These are phyloP conservation scores for Anacardium occidentale DNA, from an alignment of 345 rosid genomes.

Conservation along the genomic window DNA sequence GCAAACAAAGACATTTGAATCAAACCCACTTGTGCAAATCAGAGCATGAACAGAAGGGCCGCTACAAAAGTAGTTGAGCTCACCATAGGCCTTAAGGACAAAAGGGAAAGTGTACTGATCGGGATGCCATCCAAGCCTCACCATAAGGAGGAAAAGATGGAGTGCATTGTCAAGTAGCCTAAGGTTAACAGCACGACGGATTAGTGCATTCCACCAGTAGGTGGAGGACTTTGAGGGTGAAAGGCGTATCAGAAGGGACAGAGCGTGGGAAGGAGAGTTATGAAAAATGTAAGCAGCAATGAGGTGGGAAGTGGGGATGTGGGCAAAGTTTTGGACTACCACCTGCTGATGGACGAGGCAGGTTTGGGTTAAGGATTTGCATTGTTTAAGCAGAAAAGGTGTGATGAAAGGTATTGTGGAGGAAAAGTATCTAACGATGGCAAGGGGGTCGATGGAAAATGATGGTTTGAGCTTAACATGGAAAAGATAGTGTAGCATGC, in stretches of 20 bases:
- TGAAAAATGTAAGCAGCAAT: conserved; percentile 64
- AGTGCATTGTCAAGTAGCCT: conserved; percentile 39
- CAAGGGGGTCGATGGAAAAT: neutral
- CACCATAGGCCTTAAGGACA: conserved; percentile 76
- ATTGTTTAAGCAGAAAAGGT: conserved; percentile 48
- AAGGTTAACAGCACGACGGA: conserved; percentile 43
- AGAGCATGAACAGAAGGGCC: conserved; percentile 58
- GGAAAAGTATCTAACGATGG: conserved; percentile 2
- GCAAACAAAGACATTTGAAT: conserved; percentile 61
- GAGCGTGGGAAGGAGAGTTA: conserved; percentile 40
- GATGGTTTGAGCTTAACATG: neutral
- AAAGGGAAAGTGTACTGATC: conserved; percentile 77
- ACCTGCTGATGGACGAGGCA: conserved; percentile 65
- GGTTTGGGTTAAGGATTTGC: conserved; percentile 53
- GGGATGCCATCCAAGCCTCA: conserved; percentile 56
- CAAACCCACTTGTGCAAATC: conserved; percentile 45
- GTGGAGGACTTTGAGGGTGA: conserved; percentile 48
- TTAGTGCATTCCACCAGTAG: conserved; percentile 73
- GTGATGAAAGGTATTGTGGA: conserved; percentile 22
- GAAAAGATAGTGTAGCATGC: neutral
- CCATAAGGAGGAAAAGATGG: conserved; percentile 44
- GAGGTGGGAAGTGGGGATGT: conserved; percentile 48
- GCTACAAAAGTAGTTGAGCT: conserved; percentile 31
- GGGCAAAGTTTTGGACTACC: conserved; percentile 43
- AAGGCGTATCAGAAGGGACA: conserved; percentile 53